Base-by-base conservation (phyloP, 2,329 filamentous ascomycete species). In the Didymella segeticola region DNA sequence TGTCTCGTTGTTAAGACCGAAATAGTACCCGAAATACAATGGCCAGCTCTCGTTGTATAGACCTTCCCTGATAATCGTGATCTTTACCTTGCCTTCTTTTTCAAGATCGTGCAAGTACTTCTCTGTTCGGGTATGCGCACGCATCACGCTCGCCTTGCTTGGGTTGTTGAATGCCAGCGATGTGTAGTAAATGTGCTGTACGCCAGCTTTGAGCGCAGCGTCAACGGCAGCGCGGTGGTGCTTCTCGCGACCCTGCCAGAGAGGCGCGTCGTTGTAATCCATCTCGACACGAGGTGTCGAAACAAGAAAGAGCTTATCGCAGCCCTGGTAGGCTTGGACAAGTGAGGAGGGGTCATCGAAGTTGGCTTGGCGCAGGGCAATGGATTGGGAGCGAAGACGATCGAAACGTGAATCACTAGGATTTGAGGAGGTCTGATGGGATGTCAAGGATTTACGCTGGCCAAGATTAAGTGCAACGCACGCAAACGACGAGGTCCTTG, bases 11-110 rank as follows among this genome's bases (percentile, higher is more conserved):
- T 66, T 67, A 1, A 72, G 33, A 0, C 57, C 57, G 11, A 72
- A 72, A 41, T 75, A 80, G 47, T 80, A 77, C 0, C 79, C 78
- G 17, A 80, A 71, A 53, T 80, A 80, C 17, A 80, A 58, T 6
- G 78, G 78, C 79, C 79, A 81, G 47, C 70, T 75, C 63, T 80
- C 78, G 38, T 76, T 78, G 49, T 80, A 79, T 49, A 80, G 46
- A 0, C 79, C 78, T 53, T 80, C 76, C 0, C 78, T 63, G 0
- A 81, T 63, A 5, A 79, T 62, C 1, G 77, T 79, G 5, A 68
- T 72, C 0, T 57, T 41, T 1, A 65, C 51, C 8, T 60, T 65
- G 0, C 45, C 54, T 11, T 54, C 30, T 4, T 67, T 60, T 12
- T 67, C 65, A 4, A 74, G 31, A 15, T 68, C 63, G 1, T 63